Percentiles rank a stretch among this genome's conserved stretches.
phyloP scores from a whole-genome alignment of 2,329 filamentous ascomycete species.

The Ceratocystis variospora region DNA sequence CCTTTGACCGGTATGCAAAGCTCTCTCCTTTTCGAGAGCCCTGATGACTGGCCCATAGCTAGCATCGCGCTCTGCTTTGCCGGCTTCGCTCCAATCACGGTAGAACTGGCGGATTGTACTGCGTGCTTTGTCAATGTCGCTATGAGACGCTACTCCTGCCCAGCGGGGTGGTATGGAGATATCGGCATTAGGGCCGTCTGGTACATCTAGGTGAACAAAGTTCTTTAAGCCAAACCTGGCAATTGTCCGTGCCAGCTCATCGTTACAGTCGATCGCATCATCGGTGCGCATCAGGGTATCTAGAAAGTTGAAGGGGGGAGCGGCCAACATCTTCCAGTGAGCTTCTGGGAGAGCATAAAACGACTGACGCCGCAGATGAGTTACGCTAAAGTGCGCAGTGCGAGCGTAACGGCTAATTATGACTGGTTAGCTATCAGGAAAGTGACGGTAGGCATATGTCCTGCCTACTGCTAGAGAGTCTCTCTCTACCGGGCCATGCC shows the following conservation, averaged over 20 bases:
- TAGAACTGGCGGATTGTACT: constrained; percentile 90
- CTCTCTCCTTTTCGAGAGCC: constrained; percentile 43
- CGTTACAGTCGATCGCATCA: constrained; percentile 77
- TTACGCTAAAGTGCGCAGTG: constrained; percentile 76
- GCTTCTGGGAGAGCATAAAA: constrained; percentile 80
- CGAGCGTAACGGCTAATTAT: constrained; percentile 62
- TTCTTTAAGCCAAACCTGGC: constrained; percentile 53
- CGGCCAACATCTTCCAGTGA: constrained; percentile 72
- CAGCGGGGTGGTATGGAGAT: constrained; percentile 47
- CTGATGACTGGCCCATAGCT: constrained; percentile 62
- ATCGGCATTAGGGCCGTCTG: constrained; percentile 24
- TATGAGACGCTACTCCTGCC: constrained; percentile 54
- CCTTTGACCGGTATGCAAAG: constrained; percentile 18
- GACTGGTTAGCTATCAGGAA: neutral
- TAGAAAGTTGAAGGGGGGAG: constrained; percentile 69
- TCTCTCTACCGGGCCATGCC: neutral
- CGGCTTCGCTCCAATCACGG: constrained; percentile 81
- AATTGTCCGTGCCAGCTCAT: constrained; percentile 67
- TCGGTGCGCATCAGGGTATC: constrained; percentile 68
- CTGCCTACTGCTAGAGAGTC: neutral
- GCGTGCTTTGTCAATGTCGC: constrained; percentile 78
- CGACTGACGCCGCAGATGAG: constrained; percentile 75
- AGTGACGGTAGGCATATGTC: neutral
- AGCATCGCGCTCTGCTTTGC: constrained; percentile 55
- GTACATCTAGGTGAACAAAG: constrained; percentile 32